phyloP scores from a whole-genome alignment of 23 red algal genomes.

The Pyropia yezoensis region DNA sequence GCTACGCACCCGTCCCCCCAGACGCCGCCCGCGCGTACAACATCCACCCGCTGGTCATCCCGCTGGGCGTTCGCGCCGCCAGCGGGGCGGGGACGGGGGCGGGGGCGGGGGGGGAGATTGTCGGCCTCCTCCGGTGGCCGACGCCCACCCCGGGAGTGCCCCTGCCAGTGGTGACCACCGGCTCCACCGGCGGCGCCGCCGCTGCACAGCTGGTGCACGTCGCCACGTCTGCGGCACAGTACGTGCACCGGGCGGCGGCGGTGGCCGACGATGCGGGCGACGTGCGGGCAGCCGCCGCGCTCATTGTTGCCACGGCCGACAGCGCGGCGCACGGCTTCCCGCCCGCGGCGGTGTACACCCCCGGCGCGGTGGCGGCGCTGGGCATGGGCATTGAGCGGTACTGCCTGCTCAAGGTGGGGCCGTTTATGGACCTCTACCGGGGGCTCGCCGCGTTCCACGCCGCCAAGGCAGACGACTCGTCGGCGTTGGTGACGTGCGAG shows the following conservation, averaged over 20 bases:
- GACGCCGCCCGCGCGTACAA: no score
- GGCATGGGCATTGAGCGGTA: constrained; percentile 69
- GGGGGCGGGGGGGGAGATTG: constrained; percentile 2
- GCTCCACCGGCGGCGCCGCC: constrained; percentile 2
- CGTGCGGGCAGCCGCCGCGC: not conserved
- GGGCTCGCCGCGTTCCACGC: constrained; percentile 48
- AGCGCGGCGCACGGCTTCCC: not conserved
- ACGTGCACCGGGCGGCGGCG: constrained; percentile 31
- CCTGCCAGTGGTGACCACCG: constrained; percentile 53
- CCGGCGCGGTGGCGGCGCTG: constrained; percentile 44
- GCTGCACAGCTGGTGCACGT: constrained; percentile 20
- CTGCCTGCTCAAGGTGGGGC: constrained; percentile 61
- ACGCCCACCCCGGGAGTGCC: constrained; percentile 61
- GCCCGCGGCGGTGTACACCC: constrained; percentile 32
- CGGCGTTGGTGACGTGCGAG: constrained; percentile 67
- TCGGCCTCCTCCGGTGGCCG: constrained; percentile 82
- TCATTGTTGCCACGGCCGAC: constrained; percentile 13
- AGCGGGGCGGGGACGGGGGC: no score
- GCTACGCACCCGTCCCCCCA: no score
- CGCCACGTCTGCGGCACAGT: constrained; percentile 15
- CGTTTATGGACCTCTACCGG: constrained; percentile 75
- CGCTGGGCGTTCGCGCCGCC: constrained; percentile 15
- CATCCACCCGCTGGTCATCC: constrained; percentile 78
- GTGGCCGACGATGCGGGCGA: constrained; percentile 28
- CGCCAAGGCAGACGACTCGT: constrained; percentile 36